These are phyloP conservation scores for Papiliotrema nemorosa DNA, from an alignment of 1,284 basidiomycete species.

Conservation along the genomic window DNA sequence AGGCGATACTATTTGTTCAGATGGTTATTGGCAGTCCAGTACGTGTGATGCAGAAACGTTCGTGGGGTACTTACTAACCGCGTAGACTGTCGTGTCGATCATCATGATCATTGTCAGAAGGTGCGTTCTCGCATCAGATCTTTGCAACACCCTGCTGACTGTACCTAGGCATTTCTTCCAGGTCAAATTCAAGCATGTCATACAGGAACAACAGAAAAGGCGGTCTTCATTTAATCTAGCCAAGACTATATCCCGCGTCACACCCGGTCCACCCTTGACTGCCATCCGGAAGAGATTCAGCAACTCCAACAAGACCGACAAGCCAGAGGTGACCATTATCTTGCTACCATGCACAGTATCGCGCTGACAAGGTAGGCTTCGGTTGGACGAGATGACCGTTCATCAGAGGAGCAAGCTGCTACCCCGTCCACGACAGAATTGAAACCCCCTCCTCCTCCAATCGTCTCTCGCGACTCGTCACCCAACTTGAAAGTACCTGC, in stretches of 20 bases:
- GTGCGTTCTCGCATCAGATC: constrained; percentile 9
- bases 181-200: constrained; percentile 65
- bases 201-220: constrained; percentile 54
- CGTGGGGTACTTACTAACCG: not conserved
- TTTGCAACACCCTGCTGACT: not conserved
- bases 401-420: not conserved
- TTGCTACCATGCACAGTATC: not conserved
- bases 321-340: not conserved
- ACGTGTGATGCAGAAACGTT: constrained; percentile 14
- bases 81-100: constrained; percentile 42
- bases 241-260: constrained; percentile 32
- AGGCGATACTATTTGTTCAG: constrained; percentile 50
- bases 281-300: constrained; percentile 32
- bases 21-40: constrained; percentile 48
- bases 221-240: constrained; percentile 23
- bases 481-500: constrained; percentile 2
- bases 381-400: not conserved
- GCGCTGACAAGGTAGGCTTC: not conserved
- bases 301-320: constrained; percentile 1
- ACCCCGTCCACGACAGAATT: constrained; percentile 11
- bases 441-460: constrained; percentile 9
- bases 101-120: constrained; percentile 49
- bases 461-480: not conserved
- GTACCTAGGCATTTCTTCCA: constrained; percentile 69
- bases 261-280: constrained; percentile 21